Conservation (phyloP, 768 basidiomycete species). For the Psilocybe azurescens region DNA sequence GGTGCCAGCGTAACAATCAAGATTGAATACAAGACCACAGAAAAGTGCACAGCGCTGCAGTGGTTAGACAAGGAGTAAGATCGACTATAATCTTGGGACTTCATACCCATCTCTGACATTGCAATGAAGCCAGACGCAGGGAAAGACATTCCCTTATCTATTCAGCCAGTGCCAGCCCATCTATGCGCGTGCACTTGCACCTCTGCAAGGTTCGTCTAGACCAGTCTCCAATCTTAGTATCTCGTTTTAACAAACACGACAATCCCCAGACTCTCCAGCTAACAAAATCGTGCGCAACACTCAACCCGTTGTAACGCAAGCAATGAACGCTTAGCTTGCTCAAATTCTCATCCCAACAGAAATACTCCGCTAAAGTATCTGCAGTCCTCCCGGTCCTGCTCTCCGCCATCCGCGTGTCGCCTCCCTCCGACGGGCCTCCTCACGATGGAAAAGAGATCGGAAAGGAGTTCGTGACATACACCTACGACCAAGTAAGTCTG, state of each 20-base stretch:
- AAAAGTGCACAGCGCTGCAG: conserved; percentile 77
- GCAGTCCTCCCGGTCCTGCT: conserved; percentile 87
- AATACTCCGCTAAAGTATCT: conserved; percentile 80
- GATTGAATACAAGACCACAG: conserved; percentile 75
- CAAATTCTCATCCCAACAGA: conserved; percentile 42
- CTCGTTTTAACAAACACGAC: neutral
- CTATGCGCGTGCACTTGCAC: conserved; percentile 79
- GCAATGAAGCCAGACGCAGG: conserved; percentile 75
- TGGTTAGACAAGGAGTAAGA: conserved; percentile 85
- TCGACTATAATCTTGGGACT: neutral
- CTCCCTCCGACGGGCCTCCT: conserved; percentile 68
- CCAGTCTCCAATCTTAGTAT: neutral
- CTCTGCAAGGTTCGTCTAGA: conserved; percentile 66
- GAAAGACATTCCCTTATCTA: conserved; percentile 82
- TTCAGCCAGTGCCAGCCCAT: conserved; percentile 96
- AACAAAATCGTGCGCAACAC: conserved; percentile 71
- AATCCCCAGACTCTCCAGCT: conserved; percentile 74
- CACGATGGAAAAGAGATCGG: conserved; percentile 81
- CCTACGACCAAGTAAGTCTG: conserved; percentile 71
- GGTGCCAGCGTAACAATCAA: conserved; percentile 58
- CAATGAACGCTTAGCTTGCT: neutral
- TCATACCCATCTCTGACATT: neutral
- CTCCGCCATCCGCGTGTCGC: conserved; percentile 82
- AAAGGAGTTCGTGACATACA: conserved; percentile 74
- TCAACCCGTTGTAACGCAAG: neutral